These are phyloP conservation scores for Populus deltoides DNA, from an alignment of 345 rosid genomes.

Conservation along the genomic window DNA sequence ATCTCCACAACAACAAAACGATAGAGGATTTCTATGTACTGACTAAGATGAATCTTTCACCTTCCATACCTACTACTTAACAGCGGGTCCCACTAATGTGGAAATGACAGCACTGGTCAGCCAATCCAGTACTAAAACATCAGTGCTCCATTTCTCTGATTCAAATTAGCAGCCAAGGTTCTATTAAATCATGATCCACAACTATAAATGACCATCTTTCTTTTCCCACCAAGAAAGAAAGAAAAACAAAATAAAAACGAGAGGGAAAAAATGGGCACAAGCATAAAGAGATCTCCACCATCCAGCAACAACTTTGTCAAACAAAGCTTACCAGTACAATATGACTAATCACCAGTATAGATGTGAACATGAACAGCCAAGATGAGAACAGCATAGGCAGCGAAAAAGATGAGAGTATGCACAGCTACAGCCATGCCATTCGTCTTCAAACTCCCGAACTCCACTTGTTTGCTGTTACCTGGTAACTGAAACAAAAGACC, in stretches of 20 bases:
- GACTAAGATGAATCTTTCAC: neutral
- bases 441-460: conserved; percentile 83
- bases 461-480: conserved; percentile 53
- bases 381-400: conserved; percentile 68
- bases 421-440: conserved; percentile 85
- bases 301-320: neutral
- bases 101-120: neutral
- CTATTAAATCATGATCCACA: neutral
- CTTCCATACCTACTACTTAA: neutral
- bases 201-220: neutral
- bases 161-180: neutral
- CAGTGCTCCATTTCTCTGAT: neutral
- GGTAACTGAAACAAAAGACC: conserved; percentile 81
- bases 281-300: neutral
- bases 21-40: neutral
- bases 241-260: neutral
- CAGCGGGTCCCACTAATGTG: neutral
- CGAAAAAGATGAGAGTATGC: conserved; percentile 83
- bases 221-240: neutral
- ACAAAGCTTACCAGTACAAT: neutral
- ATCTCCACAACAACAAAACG: neutral
- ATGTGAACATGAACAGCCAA: conserved; percentile 78
- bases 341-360: conserved; percentile 58
- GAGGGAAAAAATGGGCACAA: neutral
- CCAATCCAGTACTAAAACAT: neutral